Conservation (phyloP, 2,329 filamentous ascomycete species). For the Akanthomyces dipterigenus region DNA sequence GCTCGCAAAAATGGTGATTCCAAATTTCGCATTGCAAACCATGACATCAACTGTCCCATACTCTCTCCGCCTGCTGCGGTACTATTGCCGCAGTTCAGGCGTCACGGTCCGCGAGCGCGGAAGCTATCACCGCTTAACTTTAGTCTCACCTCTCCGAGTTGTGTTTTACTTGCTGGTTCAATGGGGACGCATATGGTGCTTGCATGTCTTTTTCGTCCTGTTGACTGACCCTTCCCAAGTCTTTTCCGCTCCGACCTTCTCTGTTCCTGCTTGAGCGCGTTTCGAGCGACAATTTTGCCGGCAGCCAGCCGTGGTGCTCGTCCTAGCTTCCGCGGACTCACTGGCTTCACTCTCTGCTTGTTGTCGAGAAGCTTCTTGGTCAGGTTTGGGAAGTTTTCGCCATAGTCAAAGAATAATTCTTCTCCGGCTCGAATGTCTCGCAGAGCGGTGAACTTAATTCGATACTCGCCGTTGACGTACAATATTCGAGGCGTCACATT, state of each 20-base stretch:
- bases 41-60: too few relatives aligned
- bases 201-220: background rate
- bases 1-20: too few relatives aligned
- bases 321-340: constrained; percentile 18
- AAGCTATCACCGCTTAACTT: background rate
- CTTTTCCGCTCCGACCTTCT: constrained; percentile 19
- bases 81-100: background rate
- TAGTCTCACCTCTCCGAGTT: background rate
- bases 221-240: background rate
- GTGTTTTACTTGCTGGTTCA: background rate
- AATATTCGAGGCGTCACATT: constrained; percentile 59
- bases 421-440: constrained; percentile 63
- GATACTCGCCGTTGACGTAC: constrained; percentile 67
- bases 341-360: constrained; percentile 27
- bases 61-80: too few relatives aligned
- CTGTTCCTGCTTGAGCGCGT: constrained; percentile 16
- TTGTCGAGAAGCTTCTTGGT: constrained; percentile 37
- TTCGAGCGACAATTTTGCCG: constrained; percentile 18
- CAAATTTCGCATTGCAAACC: too few relatives aligned
- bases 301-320: constrained; percentile 16
- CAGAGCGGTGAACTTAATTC: constrained; percentile 67
- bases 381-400: constrained; percentile 59
- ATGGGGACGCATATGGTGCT: background rate
- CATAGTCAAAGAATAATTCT: constrained; percentile 78
- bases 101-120: background rate